A percentile compares a stretch with the other conserved stretches of the same genome.
Conservation (phyloP, 805 yeast genomes). For the Lachancea nothofagi region DNA sequence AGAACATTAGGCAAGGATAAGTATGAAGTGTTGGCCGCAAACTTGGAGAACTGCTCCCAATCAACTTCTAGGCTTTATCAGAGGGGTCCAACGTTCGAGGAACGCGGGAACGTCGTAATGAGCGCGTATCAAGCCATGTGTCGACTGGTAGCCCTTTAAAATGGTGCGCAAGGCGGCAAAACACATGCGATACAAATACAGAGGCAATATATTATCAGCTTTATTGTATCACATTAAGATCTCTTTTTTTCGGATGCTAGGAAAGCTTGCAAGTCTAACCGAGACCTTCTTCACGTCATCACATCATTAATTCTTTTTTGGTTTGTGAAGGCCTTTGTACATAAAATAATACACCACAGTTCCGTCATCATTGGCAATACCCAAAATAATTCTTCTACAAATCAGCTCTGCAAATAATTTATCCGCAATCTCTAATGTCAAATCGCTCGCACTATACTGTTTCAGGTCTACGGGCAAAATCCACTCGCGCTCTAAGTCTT, state of each 20-base stretch:
- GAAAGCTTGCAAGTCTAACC: too few species aligned
- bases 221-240: too few species aligned
- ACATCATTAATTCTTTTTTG: conserved; percentile 43
- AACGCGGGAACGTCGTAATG: conserved; percentile 29
- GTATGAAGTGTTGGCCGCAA: conserved; percentile 9
- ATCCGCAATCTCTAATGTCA: conserved; percentile 25
- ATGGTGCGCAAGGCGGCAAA: too few species aligned
- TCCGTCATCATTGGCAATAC: conserved; percentile 57
- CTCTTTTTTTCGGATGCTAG: too few species aligned
- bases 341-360: conserved; percentile 66
- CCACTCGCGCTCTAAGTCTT: conserved; percentile 17
- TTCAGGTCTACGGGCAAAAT: conserved; percentile 29
- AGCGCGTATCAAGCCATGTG: conserved; percentile 16
- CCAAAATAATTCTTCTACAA: conserved; percentile 45
- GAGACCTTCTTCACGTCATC: too few species aligned
- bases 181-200: too few species aligned
- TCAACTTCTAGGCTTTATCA: conserved; percentile 5
- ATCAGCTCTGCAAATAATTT: conserved; percentile 18
- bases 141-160: conserved; percentile 2
- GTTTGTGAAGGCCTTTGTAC: conserved; percentile 61
- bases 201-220: too few species aligned
- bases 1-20: conserved; percentile 13
- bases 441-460: conserved; percentile 19
- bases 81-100: conserved; percentile 24
- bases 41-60: conserved; percentile 10